These are phyloP conservation scores for Myxozyma geophila DNA, from an alignment of 805 yeast species.

Conservation along the genomic window DNA sequence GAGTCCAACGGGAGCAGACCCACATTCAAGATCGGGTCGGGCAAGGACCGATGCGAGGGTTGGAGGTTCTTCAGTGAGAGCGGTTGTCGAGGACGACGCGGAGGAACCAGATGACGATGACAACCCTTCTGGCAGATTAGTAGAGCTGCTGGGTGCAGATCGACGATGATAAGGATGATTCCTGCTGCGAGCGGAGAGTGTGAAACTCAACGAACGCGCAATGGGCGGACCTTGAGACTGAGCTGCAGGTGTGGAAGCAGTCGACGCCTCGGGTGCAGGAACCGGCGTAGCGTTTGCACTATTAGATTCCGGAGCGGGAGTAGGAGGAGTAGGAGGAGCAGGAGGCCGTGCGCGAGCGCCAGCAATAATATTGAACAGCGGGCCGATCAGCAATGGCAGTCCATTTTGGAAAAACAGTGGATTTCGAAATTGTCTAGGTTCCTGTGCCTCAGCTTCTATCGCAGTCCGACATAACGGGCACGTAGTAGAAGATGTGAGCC, in stretches of 20 bases:
- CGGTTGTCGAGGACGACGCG: background rate
- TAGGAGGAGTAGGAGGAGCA: background rate
- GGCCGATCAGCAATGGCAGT: constrained; percentile 26
- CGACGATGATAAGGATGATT: constrained; percentile 34
- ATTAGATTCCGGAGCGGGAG: background rate
- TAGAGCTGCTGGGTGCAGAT: constrained; percentile 3
- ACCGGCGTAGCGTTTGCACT: background rate
- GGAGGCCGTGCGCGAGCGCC: constrained; percentile 5
- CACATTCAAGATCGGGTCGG: constrained; percentile 41
- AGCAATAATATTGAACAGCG: constrained; percentile 19
- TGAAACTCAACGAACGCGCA: constrained; percentile 13
- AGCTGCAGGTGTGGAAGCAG: background rate
- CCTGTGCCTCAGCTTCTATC: constrained; percentile 46
- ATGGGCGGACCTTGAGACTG: background rate
- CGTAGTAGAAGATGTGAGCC: constrained; percentile 74
- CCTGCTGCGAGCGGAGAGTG: constrained; percentile 15
- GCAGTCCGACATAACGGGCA: constrained; percentile 85
- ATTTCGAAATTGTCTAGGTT: background rate
- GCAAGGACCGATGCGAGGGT: constrained; percentile 18
- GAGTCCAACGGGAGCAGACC: constrained; percentile 39
- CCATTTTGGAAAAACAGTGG: constrained; percentile 5
- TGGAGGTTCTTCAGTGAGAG: background rate
- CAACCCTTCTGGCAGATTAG: background rate
- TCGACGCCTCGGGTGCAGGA: background rate
- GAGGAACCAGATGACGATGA: background rate